phyloP scores from a whole-genome alignment of 129 eudicot species.

The Smallanthus sonchifolius region DNA sequence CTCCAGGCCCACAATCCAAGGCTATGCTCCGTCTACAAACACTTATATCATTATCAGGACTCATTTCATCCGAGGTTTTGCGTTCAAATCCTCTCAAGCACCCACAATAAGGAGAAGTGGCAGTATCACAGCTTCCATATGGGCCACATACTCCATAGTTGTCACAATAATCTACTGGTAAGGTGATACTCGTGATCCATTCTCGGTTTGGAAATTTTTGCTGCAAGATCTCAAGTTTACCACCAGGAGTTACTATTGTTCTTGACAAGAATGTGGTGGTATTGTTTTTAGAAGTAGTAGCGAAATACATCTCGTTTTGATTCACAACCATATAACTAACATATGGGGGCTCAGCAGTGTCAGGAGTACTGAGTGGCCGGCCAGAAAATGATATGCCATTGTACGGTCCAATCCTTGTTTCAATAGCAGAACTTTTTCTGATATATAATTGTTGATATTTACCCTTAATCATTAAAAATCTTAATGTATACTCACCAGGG shows the following conservation, averaged over 20 bases:
- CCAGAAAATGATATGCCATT: constrained; percentile 19
- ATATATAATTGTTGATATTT: constrained; percentile 4
- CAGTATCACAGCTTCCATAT: constrained; percentile 21
- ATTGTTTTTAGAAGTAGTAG: background rate
- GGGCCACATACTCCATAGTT: constrained; percentile 19
- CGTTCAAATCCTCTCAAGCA: constrained; percentile 36
- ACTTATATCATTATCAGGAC: constrained; percentile 12
- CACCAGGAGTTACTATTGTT: background rate
- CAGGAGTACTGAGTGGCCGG: background rate
- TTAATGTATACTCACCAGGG: constrained; percentile 19
- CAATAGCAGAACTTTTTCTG: constrained; percentile 5
- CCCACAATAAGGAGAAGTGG: constrained; percentile 12
- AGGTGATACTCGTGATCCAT: background rate
- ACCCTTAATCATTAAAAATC: background rate
- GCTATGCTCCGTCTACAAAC: constrained; percentile 23
- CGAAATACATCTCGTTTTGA: constrained; percentile 4
- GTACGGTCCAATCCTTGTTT: constrained; percentile 9
- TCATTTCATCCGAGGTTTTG: background rate
- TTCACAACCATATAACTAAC: background rate
- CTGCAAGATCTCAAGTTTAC: background rate
- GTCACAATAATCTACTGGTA: constrained; percentile 22
- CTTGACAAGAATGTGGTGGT: background rate
- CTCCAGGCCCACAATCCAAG: constrained; percentile 29
- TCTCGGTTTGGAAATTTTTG: background rate
- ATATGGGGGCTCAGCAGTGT: background rate